Evolutionary conservation across 2,329 filamentous ascomycete genomes (phyloP).

Genomic region (Curvularia sp.): DNA sequence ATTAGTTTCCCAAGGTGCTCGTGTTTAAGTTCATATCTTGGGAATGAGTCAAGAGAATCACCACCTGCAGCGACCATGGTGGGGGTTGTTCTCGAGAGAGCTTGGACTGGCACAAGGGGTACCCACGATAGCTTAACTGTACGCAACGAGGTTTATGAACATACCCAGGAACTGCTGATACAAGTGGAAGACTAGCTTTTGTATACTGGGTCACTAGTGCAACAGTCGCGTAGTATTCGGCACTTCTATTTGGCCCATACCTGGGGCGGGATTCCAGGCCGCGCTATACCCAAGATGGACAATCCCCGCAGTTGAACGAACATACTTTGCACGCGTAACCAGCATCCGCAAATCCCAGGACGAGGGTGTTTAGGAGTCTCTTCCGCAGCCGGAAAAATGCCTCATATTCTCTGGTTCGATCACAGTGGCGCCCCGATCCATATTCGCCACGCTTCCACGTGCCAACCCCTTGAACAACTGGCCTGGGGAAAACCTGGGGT

Average conservation of each 20-base stretch:
- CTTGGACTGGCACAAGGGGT: not conserved
- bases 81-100: not conserved
- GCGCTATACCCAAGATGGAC: not conserved
- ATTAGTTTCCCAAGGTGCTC: not conserved
- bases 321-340: not conserved
- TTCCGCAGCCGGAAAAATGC: not conserved
- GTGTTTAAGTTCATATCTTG: not conserved
- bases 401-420: not conserved
- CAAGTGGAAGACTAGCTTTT: not conserved
- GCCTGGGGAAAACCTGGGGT: not conserved
- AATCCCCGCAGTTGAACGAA: not conserved
- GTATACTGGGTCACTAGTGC: not conserved
- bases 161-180: not conserved
- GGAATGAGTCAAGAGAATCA: not conserved
- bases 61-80: not conserved
- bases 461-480: not conserved
- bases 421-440: not conserved
- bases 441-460: not conserved
- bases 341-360: not conserved
- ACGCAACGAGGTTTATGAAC: not conserved
- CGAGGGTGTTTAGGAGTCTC: not conserved
- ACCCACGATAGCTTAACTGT: not conserved
- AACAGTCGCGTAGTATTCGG: not conserved
- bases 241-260: not conserved
- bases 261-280: not conserved